phyloP scores from a whole-genome alignment of 1,284 basidiomycete species.

The Xerocomus nothofagi region DNA sequence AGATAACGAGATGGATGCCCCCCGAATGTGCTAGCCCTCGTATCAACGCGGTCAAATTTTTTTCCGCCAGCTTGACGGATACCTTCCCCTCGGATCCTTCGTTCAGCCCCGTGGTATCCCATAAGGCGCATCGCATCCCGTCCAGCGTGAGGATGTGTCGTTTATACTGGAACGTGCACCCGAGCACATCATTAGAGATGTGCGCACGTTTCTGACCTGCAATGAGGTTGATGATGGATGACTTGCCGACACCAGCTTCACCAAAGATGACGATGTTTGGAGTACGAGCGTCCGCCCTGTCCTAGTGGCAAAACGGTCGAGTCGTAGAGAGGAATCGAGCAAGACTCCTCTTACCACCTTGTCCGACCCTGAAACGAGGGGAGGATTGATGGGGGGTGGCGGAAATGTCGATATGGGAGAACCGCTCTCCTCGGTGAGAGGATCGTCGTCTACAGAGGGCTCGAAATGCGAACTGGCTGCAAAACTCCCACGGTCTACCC shows the following conservation, averaged over 20 bases:
- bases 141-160: not conserved
- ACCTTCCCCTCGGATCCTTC: slow-evolving; percentile 12
- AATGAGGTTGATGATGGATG: slow-evolving; percentile 11
- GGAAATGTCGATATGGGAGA: too few relatives aligned
- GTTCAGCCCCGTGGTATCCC: slow-evolving; percentile 10
- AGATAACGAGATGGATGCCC: slow-evolving; percentile 36
- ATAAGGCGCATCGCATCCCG: not conserved
- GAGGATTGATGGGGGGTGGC: too few relatives aligned
- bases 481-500: not conserved
- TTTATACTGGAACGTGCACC: slow-evolving; percentile 4
- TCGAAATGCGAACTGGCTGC: too few relatives aligned
- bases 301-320: not conserved
- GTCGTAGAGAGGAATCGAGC: not conserved
- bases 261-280: slow-evolving; percentile 11
- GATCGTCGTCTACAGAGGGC: too few relatives aligned
- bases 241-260: slow-evolving; percentile 10
- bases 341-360: too few relatives aligned
- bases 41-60: slow-evolving; percentile 5
- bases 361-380: too few relatives aligned
- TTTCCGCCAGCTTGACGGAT: slow-evolving; percentile 9
- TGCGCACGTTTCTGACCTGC: slow-evolving; percentile 1
- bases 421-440: too few relatives aligned
- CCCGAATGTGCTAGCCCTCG: slow-evolving; percentile 1
- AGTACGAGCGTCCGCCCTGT: not conserved
- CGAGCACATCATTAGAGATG: slow-evolving; percentile 2